Evolutionary conservation across 1,139 yeast species (phyloP), one percentile per base, ranked within the genome.

Genomic region (Candida glucosophila): DNA sequence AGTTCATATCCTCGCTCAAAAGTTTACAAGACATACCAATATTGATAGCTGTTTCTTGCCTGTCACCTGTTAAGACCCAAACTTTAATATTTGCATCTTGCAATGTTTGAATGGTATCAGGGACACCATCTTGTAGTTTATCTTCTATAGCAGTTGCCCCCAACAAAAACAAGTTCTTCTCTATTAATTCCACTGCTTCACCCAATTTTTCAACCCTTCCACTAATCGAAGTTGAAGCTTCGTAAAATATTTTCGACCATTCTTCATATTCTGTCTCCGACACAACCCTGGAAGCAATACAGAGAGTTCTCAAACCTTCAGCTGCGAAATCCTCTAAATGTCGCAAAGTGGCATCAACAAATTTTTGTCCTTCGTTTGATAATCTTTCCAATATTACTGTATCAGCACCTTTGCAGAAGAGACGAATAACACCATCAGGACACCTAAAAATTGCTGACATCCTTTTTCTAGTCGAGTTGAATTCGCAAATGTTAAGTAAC

Each of bases 131-230:
- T 57, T 92, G 99, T 29, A 92, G 64, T 46, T 90, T 88, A 50
- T 92, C 99, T 50, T 92, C 99, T 49, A 92, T 90, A 2, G 98
- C 99, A 22, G 98, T 92, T 2, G 97, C 98, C 17, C 99, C 99
- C 13, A 90, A 59, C 28, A 92, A 60, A 35, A 77, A 77, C 43
- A 92, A 58, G 33, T 80, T 80, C 21, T 62, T 67, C 50, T 92
- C 99, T 37, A 92, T 86, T 30, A 76, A 43, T 43, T 90, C 95
- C 1, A 71, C 70, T 2, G 58, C 65, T n/a, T 45, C 79, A 45
- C 88, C 97, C 30, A 92, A 61, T 43, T 76, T 77, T 14, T 75
- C 77, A 15, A 77, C 56, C 52, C 98, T 71, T 42, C 86, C 62
- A 9, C 71, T 77, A 47, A 92, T 50, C 1, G 95, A 73, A 0